These are phyloP conservation scores for Chloromonas sp. DNA, from an alignment of 163 green algal genomes.

Conservation along the genomic window DNA sequence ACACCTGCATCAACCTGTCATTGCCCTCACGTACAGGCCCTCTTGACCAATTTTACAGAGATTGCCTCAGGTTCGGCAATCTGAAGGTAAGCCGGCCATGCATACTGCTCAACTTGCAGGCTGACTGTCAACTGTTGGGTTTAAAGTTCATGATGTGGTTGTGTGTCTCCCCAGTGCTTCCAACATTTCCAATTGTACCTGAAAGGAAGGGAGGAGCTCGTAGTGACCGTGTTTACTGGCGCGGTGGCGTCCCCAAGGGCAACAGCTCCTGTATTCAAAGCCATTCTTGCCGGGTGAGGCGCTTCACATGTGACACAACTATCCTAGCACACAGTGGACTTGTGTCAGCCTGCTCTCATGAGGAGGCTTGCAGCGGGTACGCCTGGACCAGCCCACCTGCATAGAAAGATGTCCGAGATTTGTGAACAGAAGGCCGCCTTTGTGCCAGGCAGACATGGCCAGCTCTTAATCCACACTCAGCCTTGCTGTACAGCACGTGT, in stretches of 20 bases:
- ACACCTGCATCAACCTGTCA: too few species aligned
- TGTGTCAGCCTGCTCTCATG: not conserved
- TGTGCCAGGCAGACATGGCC: too few species aligned
- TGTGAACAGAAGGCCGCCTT: too few species aligned
- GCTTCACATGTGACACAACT: not conserved
- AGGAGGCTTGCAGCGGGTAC: not conserved
- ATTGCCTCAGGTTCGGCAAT: conserved; percentile 46
- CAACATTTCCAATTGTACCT: conserved; percentile 51
- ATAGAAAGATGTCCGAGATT: too few species aligned
- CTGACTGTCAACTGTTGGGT: not conserved
- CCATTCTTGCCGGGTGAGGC: not conserved
- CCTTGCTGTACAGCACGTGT: too few species aligned
- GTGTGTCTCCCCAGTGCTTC: conserved; percentile 44
- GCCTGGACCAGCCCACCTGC: too few species aligned
- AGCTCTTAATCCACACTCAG: too few species aligned
- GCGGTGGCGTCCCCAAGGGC: conserved; percentile 17
- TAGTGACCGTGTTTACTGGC: conserved; percentile 49
- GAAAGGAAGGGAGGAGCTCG: conserved; percentile 61
- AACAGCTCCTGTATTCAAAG: not conserved
- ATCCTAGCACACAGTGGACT: not conserved
- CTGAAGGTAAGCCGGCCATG: conserved; percentile 34
- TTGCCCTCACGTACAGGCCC: conserved; percentile 13
- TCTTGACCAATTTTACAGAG: conserved; percentile 58
- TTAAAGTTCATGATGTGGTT: not conserved
- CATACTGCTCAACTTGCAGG: not conserved